A percentile compares a stretch with the other conserved stretches of the same genome.
phyloP scores from a whole-genome alignment of 768 basidiomycete species.

The Termitomyces sp. region DNA sequence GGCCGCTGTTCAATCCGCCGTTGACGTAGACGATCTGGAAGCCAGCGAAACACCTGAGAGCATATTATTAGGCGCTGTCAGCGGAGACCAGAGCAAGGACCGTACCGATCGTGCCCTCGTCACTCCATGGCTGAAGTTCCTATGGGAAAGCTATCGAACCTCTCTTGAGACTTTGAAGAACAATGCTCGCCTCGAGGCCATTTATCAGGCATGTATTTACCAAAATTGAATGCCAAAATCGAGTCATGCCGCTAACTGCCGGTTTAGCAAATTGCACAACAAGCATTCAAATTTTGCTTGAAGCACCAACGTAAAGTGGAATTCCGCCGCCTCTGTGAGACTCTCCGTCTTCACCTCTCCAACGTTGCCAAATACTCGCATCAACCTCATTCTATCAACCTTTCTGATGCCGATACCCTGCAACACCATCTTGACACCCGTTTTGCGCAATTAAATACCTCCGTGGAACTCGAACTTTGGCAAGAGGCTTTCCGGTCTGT shows the following conservation, averaged over 20 bases:
- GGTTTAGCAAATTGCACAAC: constrained; percentile 84
- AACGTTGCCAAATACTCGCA: constrained; percentile 95
- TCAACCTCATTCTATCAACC: constrained; percentile 92
- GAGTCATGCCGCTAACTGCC: constrained; percentile 1
- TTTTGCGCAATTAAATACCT: constrained; percentile 93
- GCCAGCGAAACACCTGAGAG: constrained; percentile 93
- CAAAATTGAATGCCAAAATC: not conserved
- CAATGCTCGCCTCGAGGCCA: constrained; percentile 84
- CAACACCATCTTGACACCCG: constrained; percentile 96
- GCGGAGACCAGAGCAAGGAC: constrained; percentile 87
- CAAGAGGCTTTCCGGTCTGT: constrained; percentile 98
- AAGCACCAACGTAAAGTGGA: constrained; percentile 93
- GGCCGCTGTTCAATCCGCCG: constrained; percentile 69
- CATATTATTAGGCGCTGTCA: constrained; percentile 85
- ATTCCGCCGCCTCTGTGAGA: constrained; percentile 95
- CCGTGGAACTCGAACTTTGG: constrained; percentile 98
- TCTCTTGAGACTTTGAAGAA: constrained; percentile 95
- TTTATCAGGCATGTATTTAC: constrained; percentile 75
- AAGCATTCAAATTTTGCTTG: constrained; percentile 96
- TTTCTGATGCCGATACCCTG: constrained; percentile 90
- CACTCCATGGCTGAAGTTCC: constrained; percentile 95
- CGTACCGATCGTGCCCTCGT: constrained; percentile 92
- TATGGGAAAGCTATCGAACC: constrained; percentile 98
- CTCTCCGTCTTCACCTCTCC: constrained; percentile 87
- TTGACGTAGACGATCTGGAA: constrained; percentile 93